Base-by-base conservation (phyloP, 768 basidiomycete species). In the Dacryopinax primogenitus region DNA sequence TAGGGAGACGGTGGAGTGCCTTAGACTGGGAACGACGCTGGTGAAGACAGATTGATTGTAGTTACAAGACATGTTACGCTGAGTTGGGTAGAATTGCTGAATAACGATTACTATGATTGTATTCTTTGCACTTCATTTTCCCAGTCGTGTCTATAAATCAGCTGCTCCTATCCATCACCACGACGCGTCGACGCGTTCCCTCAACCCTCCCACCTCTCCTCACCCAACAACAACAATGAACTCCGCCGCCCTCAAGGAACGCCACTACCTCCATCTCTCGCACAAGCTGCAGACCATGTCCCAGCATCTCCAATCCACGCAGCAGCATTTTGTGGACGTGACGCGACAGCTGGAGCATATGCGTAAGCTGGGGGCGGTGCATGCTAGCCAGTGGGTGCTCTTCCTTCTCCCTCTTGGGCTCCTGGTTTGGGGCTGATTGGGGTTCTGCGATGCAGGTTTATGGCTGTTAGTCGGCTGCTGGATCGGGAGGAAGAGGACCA, bases 191-290 rank as follows among this genome's bases (percentile, higher is more conserved):
- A 37, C 36, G 36, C 36, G 36, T 18, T 9, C 36, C 36, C 11
- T 37, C 18, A 37, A 9, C 18, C 11, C 18, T 18, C 36, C 36
- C 18, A 9, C 41, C 7, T 18, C 3, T 18, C 41, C 16, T 44
- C 41, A 18, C 41, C 36, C 9, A 44, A 44, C 41, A 4, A 18
- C 18, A 15, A 44, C 18, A 15, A 44, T 44, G 41, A 44, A 44
- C 41, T 44, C 41, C 41, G 41, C 41, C 18, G 41, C 41, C 18
- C 41, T 44, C 18, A 67, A 67, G 39, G 66, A 67, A n/a, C 64
- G 66, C 15, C 66, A 67, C 18, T 67, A 67, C 28, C 66, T 64
- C 23, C 66, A 67, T n/a, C 64, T 67, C 11, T 47, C 63, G 33
- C 28, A 21, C 13, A 67, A 67, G 63, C 64, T 67, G n/a, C 66